A percentile compares a stretch with the other conserved stretches of the same genome.
phyloP scores from a whole-genome alignment of 805 yeast species.

The Nakazawaea laoshanensis region DNA sequence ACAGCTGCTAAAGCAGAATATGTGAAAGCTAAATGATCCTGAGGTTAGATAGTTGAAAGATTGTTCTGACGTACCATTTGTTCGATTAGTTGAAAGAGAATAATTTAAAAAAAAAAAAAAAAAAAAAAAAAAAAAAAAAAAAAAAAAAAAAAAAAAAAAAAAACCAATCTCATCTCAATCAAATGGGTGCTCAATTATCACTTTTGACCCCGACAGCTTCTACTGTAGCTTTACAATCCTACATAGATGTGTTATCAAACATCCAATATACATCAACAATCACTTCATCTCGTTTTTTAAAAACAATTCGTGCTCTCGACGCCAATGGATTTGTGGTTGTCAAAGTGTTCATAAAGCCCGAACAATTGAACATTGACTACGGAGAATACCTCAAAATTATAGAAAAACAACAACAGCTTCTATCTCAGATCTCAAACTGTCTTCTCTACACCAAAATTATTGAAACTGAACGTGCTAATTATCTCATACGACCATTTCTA shows the following conservation, averaged over 20 bases:
- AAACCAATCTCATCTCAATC: too few relatives aligned
- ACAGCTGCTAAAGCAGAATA: conserved; percentile 58
- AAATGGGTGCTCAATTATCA: conserved; percentile 88
- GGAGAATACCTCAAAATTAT: conserved; percentile 18
- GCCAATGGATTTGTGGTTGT: conserved; percentile 65
- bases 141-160: too few relatives aligned
- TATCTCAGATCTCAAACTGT: conserved; percentile 50
- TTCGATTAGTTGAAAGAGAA: too few relatives aligned
- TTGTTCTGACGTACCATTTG: too few relatives aligned
- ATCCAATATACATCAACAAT: conserved; percentile 69
- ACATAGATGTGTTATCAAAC: conserved; percentile 69
- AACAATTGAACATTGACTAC: conserved; percentile 24
- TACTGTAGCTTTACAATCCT: conserved; percentile 85
- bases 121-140: too few relatives aligned
- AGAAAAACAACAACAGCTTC: conserved; percentile 25
- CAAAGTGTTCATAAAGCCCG: conserved; percentile 77
- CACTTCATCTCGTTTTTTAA: conserved; percentile 77
- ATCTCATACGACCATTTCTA: conserved; percentile 74
- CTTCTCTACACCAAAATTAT: conserved; percentile 66
- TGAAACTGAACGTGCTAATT: conserved; percentile 90
- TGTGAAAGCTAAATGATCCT: conserved; percentile 75
- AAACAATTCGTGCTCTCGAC: conserved; percentile 77
- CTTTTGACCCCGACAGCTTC: conserved; percentile 85
- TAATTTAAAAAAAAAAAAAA: too few relatives aligned
- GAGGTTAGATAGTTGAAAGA: too few relatives aligned